Evolutionary conservation across 2,329 filamentous ascomycete species (phyloP).

Genomic region (Penicillium sp.): DNA sequence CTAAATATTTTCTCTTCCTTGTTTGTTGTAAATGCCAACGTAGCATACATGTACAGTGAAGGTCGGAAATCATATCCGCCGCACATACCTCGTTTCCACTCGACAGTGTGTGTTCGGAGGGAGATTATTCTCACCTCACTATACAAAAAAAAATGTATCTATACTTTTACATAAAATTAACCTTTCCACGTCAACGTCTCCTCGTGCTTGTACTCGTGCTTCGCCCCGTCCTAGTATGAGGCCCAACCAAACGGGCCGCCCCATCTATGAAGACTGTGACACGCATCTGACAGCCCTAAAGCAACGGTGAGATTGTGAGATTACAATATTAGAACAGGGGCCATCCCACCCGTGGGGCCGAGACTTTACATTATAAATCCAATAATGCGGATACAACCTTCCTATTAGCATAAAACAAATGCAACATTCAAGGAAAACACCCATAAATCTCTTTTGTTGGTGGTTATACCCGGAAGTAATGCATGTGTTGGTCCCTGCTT

Average conservation of each 20-base stretch:
- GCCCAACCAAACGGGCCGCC: neutral
- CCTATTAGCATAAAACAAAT: neutral
- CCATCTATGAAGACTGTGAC: neutral
- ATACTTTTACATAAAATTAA: neutral
- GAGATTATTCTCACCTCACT: no score
- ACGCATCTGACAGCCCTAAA: conserved; percentile 8
- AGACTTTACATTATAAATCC: neutral
- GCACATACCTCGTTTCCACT: no score
- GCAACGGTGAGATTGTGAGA: conserved; percentile 14
- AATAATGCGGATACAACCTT: neutral
- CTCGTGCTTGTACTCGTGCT: neutral
- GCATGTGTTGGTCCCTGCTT: neutral
- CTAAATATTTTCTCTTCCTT: neutral
- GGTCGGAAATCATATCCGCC: no score
- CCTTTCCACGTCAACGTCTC: neutral
- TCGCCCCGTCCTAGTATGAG: neutral
- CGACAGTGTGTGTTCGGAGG: no score
- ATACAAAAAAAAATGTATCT: neutral
- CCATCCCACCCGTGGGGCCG: neutral
- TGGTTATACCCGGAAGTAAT: neutral
- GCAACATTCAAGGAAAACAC: neutral
- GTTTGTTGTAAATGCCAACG: neutral
- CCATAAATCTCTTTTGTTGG: neutral
- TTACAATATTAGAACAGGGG: neutral
- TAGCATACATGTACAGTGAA: neutral